Evolutionary conservation across 495 filamentous ascomycete species (phyloP).

Genomic region (Pyronema omphalodes): DNA sequence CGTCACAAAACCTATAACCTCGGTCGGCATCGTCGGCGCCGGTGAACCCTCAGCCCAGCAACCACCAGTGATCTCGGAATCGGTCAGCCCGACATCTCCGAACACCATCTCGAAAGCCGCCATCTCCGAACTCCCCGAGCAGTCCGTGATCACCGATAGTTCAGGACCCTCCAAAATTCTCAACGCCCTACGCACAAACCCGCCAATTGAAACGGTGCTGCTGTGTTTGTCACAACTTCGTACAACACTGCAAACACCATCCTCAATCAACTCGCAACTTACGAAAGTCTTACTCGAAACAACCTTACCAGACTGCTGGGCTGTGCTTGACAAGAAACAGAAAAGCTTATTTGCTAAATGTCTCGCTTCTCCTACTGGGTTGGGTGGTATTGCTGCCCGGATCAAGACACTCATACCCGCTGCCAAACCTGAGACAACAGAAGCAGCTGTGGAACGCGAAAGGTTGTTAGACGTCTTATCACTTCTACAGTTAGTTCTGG

Average conservation of each 20-base stretch:
- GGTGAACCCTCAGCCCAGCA: too few relatives aligned
- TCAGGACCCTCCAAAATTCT: constrained; percentile 4
- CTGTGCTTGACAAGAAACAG: constrained; percentile 12
- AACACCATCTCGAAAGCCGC: background rate
- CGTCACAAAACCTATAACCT: too few relatives aligned
- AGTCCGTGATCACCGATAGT: background rate
- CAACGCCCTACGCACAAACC: constrained; percentile 1
- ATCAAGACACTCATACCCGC: constrained; percentile 36
- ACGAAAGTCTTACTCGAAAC: constrained; percentile 14
- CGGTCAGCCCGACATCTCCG: too few relatives aligned
- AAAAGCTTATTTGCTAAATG: constrained; percentile 40
- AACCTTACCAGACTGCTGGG: constrained; percentile 13
- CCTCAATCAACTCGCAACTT: constrained; percentile 14
- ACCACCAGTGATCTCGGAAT: too few relatives aligned
- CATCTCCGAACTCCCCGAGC: background rate
- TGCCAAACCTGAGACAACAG: constrained; percentile 26
- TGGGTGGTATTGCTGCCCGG: constrained; percentile 49
- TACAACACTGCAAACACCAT: constrained; percentile 11
- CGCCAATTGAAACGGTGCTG: background rate
- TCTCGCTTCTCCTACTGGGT: constrained; percentile 50
- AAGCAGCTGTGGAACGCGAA: constrained; percentile 22
- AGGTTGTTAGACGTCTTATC: constrained; percentile 30
- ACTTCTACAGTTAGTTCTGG: constrained; percentile 36
- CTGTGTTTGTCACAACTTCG: background rate
- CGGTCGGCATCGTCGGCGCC: too few relatives aligned